Evolutionary conservation across 306 rosid species (phyloP), one percentile per base, ranked within the genome.

Genomic region (Vigna nakashimae): DNA sequence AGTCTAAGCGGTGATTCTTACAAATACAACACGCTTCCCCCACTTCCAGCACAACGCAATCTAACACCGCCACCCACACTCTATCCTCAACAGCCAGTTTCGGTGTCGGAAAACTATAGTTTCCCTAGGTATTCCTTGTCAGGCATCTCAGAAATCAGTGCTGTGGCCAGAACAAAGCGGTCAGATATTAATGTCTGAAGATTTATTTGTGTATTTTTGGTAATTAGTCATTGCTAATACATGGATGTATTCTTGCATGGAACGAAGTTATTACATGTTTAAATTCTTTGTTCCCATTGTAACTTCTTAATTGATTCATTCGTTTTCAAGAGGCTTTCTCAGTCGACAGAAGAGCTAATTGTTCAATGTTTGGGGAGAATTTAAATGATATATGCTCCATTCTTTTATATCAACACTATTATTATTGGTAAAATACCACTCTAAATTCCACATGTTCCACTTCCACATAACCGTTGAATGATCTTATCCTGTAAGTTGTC

Each of bases 11-110:
- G 84, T 3, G 94, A 91, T 71, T 84, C 91, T 12, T 96, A 82
- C 93, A 91, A 89, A 82, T 88, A 88, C 85, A 87, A 91, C 83
- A 74, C 72, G 81, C 90, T 90, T 82, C 98, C 99, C 18, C 96
- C 99, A 3, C 97, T 92, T 83, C 99, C 99, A 17, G 99, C 97
- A 13, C 99, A 96, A 58, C 90, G 93, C 82, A 96, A 92, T 85
- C 90, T 92, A 80, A 91, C 96, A 0, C 98, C 98, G 26, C 99
- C 99, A 4, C 98, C 98, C 28, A 96, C 99, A 0, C 96, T 96
- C 18, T 96, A 96, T 87, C 99, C 99, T 65, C 99, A 96, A 85
- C 98, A 91, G 75, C 99, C 99, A 17, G 97, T 96, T 84, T 81
- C 86, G 7, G 96, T 86, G 65, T 84, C 97, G 15, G 91, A 90